phyloP scores from a whole-genome alignment of 225 moss, liverwort and hornwort genomes.

The Marchantia polymorpha region DNA sequence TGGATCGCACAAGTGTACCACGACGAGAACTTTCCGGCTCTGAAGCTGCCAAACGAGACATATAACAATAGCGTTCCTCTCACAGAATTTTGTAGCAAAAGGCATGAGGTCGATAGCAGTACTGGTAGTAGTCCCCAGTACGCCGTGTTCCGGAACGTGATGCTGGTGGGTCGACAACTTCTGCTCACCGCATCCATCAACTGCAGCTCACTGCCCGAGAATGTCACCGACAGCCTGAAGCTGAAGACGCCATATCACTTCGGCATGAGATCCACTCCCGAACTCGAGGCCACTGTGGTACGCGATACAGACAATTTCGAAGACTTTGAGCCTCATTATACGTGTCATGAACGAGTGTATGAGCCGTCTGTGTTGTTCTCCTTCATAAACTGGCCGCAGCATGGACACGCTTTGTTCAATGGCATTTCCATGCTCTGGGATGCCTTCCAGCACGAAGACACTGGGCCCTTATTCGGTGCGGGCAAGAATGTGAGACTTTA shows the following conservation, averaged over 20 bases:
- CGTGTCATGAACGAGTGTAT: constrained; percentile 36
- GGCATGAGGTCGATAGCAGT: not conserved
- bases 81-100: constrained; percentile 10
- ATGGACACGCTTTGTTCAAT: constrained; percentile 35
- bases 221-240: not conserved
- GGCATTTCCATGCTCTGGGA: constrained; percentile 35
- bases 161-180: constrained; percentile 23
- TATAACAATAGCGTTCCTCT: constrained; percentile 22
- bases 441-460: constrained; percentile 27
- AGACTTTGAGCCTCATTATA: constrained; percentile 27
- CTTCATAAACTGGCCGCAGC: constrained; percentile 37
- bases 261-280: constrained; percentile 27
- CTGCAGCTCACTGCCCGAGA: constrained; percentile 10
- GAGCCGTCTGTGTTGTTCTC: constrained; percentile 37
- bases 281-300: constrained; percentile 16
- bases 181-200: constrained; percentile 30
- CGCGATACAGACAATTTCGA: constrained; percentile 19
- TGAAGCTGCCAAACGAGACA: constrained; percentile 13
- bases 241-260: constrained; percentile 5
- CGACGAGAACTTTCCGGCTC: constrained; percentile 20
- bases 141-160: constrained; percentile 30
- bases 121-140: not conserved
- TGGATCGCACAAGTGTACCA: constrained; percentile 32
- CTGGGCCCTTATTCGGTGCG: constrained; percentile 27
- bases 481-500: constrained; percentile 35